Evolutionary conservation across 2,329 filamentous ascomycete species (phyloP).

Genomic region (Lachnellula arida): DNA sequence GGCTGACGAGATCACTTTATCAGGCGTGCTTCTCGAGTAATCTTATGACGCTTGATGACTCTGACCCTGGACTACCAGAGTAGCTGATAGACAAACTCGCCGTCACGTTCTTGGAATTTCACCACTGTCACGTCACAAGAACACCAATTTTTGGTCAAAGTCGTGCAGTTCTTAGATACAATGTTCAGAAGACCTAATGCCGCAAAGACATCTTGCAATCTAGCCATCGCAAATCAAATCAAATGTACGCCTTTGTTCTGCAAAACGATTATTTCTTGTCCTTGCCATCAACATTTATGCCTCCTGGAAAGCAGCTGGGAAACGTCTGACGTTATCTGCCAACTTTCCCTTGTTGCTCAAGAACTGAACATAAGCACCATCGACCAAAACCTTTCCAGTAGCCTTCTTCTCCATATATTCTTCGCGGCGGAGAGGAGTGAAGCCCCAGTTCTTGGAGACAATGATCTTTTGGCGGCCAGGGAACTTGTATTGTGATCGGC

Average conservation of each 20-base stretch:
- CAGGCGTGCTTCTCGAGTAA: no score
- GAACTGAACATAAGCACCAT: slow-evolving; percentile 99
- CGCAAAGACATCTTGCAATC: slow-evolving; percentile 20
- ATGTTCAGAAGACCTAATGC: slow-evolving; percentile 22
- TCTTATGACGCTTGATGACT: no score
- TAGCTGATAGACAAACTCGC: no score
- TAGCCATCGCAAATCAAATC: slow-evolving; percentile 23
- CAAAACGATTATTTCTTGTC: slow-evolving; percentile 3
- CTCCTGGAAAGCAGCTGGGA: slow-evolving; percentile 80
- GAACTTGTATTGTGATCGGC: slow-evolving; percentile 99
- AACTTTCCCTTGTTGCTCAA: slow-evolving; percentile 88
- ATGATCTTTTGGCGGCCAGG: slow-evolving; percentile 99
- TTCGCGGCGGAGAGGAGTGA: slow-evolving; percentile 95
- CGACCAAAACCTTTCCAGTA: slow-evolving; percentile 88
- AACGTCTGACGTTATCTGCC: slow-evolving; percentile 82
- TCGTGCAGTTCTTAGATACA: slow-evolving; percentile 30
- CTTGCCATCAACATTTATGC: slow-evolving; percentile 23
- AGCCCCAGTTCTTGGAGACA: slow-evolving; percentile 99
- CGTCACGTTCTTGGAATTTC: no score
- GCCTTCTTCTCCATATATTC: slow-evolving; percentile 97
- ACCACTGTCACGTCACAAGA: no score
- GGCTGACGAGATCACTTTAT: no score
- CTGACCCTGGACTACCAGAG: no score
- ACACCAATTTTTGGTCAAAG: slow-evolving; percentile 7
- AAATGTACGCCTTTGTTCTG: slow-evolving; percentile 25